A percentile compares a stretch with the other conserved stretches of the same genome.
These are phyloP conservation scores for Citropsis articulata DNA, from an alignment of 345 rosid species.

Conservation along the genomic window DNA sequence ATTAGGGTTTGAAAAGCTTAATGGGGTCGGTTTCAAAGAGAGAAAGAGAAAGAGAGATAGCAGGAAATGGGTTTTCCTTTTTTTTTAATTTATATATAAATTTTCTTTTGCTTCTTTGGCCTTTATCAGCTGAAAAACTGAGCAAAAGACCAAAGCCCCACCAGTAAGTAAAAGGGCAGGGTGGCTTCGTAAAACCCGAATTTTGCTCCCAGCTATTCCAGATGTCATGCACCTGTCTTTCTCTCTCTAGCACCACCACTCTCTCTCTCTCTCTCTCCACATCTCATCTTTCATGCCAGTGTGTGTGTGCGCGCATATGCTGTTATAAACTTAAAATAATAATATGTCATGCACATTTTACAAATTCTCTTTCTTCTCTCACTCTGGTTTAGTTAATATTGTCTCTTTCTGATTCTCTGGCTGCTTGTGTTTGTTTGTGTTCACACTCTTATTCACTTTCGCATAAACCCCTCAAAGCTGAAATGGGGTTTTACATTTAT, in stretches of 20 bases:
- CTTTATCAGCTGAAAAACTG: background rate
- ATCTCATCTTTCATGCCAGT: background rate
- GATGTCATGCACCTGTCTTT: slow-evolving; percentile 8
- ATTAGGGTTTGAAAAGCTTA: slow-evolving; percentile 12
- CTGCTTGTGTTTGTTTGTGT: too few relatives aligned
- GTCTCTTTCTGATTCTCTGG: background rate
- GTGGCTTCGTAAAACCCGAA: slow-evolving; percentile 17
- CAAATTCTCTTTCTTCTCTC: background rate
- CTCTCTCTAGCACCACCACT: slow-evolving; percentile 11
- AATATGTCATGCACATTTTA: too few relatives aligned
- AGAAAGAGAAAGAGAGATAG: background rate
- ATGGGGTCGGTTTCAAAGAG: background rate
- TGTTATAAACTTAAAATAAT: too few relatives aligned
- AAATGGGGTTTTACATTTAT: background rate
- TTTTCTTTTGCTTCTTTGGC: background rate
- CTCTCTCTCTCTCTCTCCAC: slow-evolving; percentile 3
- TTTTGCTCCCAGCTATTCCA: slow-evolving; percentile 14
- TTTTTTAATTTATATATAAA: too few relatives aligned
- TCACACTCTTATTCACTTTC: too few relatives aligned
- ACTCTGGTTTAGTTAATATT: background rate
- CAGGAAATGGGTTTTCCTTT: background rate
- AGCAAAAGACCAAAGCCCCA: background rate
- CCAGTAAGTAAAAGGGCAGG: background rate
- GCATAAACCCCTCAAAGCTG: background rate
- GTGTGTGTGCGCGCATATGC: too few relatives aligned